Percentiles rank a stretch among this genome's conserved stretches.
These are phyloP conservation scores for Tuber brumale DNA, from an alignment of 495 filamentous ascomycete species.

Conservation along the genomic window DNA sequence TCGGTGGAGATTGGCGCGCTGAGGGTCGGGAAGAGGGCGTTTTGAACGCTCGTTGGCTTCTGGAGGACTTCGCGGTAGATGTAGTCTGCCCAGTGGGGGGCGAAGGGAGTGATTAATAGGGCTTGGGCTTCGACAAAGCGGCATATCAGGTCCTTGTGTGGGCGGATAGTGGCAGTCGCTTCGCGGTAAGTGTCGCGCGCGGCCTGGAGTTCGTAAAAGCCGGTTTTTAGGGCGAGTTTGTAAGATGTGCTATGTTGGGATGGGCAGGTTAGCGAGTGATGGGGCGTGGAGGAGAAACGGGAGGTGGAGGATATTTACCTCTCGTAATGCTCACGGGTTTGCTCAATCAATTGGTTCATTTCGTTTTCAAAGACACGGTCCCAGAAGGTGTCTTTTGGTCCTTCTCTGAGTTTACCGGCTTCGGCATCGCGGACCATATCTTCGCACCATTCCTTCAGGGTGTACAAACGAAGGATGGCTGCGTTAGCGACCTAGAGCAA, in stretches of 20 bases:
- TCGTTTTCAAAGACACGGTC: slow-evolving; percentile 91
- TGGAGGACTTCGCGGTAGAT: slow-evolving; percentile 84
- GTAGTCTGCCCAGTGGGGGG: slow-evolving; percentile 92
- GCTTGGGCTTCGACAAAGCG: slow-evolving; percentile 85
- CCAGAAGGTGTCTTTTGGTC: slow-evolving; percentile 68
- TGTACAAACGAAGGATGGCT: slow-evolving; percentile 46
- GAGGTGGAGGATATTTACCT: slow-evolving; percentile 45
- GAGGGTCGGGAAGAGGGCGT: slow-evolving; percentile 66
- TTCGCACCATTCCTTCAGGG: slow-evolving; percentile 87
- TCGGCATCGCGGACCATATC: slow-evolving; percentile 64
- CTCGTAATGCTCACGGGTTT: slow-evolving; percentile 70
- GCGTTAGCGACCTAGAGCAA: background rate
- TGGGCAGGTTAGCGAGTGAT: slow-evolving; percentile 38
- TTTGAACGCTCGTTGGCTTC: slow-evolving; percentile 69
- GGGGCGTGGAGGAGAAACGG: background rate
- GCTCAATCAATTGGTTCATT: slow-evolving; percentile 71
- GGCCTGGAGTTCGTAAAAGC: slow-evolving; percentile 78
- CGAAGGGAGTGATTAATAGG: slow-evolving; percentile 67
- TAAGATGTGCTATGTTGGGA: slow-evolving; percentile 54
- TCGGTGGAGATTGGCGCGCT: slow-evolving; percentile 53
- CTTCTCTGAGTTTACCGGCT: slow-evolving; percentile 57
- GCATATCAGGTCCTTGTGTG: slow-evolving; percentile 69
- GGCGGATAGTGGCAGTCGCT: slow-evolving; percentile 63
- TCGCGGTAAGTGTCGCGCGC: slow-evolving; percentile 90
- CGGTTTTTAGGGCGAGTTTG: slow-evolving; percentile 86